Base-by-base conservation (phyloP, 768 basidiomycete genomes). In the Pisolithus marmoratus region DNA sequence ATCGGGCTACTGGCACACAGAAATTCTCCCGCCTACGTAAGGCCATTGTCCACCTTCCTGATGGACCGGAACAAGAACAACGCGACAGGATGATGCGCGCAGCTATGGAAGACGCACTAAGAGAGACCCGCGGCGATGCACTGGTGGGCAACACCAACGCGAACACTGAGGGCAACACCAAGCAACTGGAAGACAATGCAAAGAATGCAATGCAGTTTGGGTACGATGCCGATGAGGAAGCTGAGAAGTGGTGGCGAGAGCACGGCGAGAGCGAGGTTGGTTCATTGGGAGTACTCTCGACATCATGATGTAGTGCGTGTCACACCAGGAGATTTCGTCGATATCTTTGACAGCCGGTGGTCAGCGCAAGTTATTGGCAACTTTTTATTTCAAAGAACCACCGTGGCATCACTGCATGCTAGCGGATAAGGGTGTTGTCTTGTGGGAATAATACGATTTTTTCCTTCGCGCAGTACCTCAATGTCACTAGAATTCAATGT, bases 11-110 rank as follows among this genome's bases (percentile, higher is more conserved):
- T 0, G 67, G 60, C 14, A 64, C 43, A 72, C 83, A 84, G 55
- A 59, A 60, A 0, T 71, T 74, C n/a, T 74, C 79, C 5, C 71
- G 77, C 1, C 56, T 75, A 29, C 83, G 82, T 59, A 77, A 80
- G 54, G 54, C 68, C 37, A 74, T 75, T 42, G 82, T 83, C 63
- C 82, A 84, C 58, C 62, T 82, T 0, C 66, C 69, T 0, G 83
- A 84, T 49, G 81, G 82, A 0, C 72, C 74, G 2, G 74, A 72
- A 34, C 83, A 84, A 53, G 63, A 69, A 40, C 66, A 65, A 42
- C 72, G 83, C 14, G 84, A 85, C 52, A 62, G 57, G 4, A 65
- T 70, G 14, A 83, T 84, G 80, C 69, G 68, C 11, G 52, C 47
- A 1, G 80, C 77, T 23, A 82, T 77, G 75, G 71, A 66, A 31